Evolutionary conservation across 78 protist genomes (phyloP), one percentile per base, ranked within the genome.

Genomic region (Diacronema lutheri): DNA sequence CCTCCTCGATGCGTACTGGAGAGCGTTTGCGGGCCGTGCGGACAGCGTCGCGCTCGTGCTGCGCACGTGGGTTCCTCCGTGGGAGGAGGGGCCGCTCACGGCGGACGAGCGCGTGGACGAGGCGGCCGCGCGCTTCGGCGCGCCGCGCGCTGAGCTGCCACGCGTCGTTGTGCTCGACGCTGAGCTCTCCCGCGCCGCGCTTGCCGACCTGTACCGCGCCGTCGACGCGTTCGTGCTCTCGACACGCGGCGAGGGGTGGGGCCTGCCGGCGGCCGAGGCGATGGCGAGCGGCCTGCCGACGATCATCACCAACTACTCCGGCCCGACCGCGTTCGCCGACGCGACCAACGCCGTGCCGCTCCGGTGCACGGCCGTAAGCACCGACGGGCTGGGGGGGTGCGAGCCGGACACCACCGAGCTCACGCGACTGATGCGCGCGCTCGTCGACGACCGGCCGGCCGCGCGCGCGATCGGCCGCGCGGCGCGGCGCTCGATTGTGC

Each of bases 241-340:
- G 4, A 62, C 92, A 6, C 84, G 62, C 10, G 79, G 80, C 16
- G 86, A 86, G 72, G 90, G 93, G 23, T 90, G 90, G 90, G 93
- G 93, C 20, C 85, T 86, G 62, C 93, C 93, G 25, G 4, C 86
- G 13, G 31, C 40, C 33, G 80, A 83, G 86, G 86, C 86, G 35
- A 83, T 83, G 86, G 86, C 86, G 33, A 68, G 56, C 60, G 86
- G 60, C 13, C 66, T 83, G 40, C 86, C 86, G 12, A 31, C 72
- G 26, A 55, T 83, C 58, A 80, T 44, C 44, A 82, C 86, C 21
- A 50, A 44, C 86, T 66, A 60, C 74, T 62, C 74, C 65, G 86
- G 86, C 46, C 16, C 21, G 26, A 56, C 65, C 26, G 46, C 21
- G 23, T 76, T 56, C 66, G 6, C 56, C 38, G 7, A 1, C 26